phyloP scores from a whole-genome alignment of 108 stramenopile species.

The Pseudonitzschia delicatissima region DNA sequence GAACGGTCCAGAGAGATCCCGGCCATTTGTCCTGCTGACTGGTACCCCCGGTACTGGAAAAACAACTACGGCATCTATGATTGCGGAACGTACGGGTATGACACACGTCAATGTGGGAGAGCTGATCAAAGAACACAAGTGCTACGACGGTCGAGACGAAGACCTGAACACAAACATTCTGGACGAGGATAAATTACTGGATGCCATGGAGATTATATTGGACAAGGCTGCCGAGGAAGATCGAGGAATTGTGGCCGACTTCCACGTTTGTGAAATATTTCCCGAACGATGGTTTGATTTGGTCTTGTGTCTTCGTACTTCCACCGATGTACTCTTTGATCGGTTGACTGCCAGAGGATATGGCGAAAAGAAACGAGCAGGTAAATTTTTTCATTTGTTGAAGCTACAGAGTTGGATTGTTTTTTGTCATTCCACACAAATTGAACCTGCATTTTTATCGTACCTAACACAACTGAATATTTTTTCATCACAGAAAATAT shows the following conservation, averaged over 20 bases:
- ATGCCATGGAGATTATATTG: slow-evolving; percentile 72
- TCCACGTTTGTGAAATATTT: slow-evolving; percentile 90
- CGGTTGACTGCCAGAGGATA: slow-evolving; percentile 85
- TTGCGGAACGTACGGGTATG: slow-evolving; percentile 61
- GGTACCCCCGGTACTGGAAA: slow-evolving; percentile 94
- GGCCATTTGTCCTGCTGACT: slow-evolving; percentile 90
- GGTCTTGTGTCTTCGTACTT: slow-evolving; percentile 79
- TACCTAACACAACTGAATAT: background rate
- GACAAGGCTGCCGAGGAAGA: slow-evolving; percentile 60
- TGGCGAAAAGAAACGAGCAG: slow-evolving; percentile 72
- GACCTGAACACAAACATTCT: slow-evolving; percentile 83
- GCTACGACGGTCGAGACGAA: slow-evolving; percentile 85
- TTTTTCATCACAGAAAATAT: slow-evolving; percentile 75
- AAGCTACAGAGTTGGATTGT: too few relatives aligned
- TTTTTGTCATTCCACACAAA: background rate
- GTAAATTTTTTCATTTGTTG: too few relatives aligned
- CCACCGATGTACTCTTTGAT: slow-evolving; percentile 88
- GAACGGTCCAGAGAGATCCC: slow-evolving; percentile 25
- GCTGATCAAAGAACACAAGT: slow-evolving; percentile 70
- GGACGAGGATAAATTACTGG: slow-evolving; percentile 91
- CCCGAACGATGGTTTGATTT: slow-evolving; percentile 98
- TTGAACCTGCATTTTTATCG: background rate
- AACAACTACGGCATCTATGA: slow-evolving; percentile 62
- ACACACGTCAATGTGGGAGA: slow-evolving; percentile 82
- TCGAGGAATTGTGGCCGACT: slow-evolving; percentile 86